Conservation (phyloP, 139 green algal species). For the Tetradesmus obliquus region DNA sequence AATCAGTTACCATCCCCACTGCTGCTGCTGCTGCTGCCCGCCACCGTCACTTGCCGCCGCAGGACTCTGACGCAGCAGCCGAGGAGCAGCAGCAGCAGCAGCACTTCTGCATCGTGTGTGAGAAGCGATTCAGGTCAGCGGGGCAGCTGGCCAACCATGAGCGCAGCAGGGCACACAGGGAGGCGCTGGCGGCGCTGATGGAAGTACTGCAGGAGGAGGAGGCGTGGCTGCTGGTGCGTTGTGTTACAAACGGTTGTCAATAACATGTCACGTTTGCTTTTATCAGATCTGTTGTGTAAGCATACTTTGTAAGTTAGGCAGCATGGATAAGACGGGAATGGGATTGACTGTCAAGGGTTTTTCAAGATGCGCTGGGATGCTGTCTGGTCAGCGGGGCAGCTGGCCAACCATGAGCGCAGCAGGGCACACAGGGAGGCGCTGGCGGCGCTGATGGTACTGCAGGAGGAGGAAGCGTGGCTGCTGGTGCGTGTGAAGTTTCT, state of each 20-base stretch:
- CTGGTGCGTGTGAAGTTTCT: conserved; percentile 7
- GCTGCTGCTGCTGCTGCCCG: not conserved
- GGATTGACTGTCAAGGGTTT: too few relatives aligned
- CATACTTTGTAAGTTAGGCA: too few relatives aligned
- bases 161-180: conserved; percentile 83
- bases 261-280: too few relatives aligned
- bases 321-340: too few relatives aligned
- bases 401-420: conserved; percentile 89
- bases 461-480: conserved; percentile 66
- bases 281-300: too few relatives aligned
- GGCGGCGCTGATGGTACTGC: conserved; percentile 61
- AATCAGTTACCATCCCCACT: not conserved
- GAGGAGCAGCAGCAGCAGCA: not conserved
- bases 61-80: not conserved
- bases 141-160: conserved; percentile 91
- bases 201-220: conserved; percentile 72
- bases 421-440: conserved; percentile 83
- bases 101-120: conserved; percentile 89
- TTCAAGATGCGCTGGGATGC: too few relatives aligned
- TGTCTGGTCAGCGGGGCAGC: too few relatives aligned
- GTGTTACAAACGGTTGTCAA: conserved; percentile 93
- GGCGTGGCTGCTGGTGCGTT: conserved; percentile 34
- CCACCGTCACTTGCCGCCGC: not conserved
- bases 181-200: conserved; percentile 64
- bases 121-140: conserved; percentile 92